A percentile compares a stretch with the other conserved stretches of the same genome.
These are phyloP conservation scores for Cnidoscolus chayamansa DNA, from an alignment of 441 rosid genomes.

Conservation along the genomic window DNA sequence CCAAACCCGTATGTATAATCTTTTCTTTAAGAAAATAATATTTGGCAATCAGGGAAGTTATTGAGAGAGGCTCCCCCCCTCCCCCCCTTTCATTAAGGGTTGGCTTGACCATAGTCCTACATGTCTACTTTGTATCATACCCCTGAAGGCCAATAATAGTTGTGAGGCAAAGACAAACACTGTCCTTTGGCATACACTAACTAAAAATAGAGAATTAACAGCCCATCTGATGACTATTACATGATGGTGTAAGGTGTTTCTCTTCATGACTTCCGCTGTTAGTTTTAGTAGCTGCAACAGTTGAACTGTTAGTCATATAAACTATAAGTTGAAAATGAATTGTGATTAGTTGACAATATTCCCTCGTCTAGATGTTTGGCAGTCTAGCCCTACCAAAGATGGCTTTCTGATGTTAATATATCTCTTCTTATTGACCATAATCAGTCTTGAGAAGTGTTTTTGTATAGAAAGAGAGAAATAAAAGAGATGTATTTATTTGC, in stretches of 20 bases:
- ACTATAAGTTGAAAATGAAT: neutral
- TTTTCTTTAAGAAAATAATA: neutral
- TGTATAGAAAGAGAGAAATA: neutral
- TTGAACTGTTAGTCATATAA: neutral
- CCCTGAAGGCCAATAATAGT: neutral
- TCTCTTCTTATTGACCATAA: neutral
- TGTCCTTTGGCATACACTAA: neutral
- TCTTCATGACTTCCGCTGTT: neutral
- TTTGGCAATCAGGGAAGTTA: neutral
- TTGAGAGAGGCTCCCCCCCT: neutral
- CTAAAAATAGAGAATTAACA: neutral
- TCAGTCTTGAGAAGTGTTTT: neutral
- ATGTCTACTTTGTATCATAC: neutral
- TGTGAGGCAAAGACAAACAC: neutral
- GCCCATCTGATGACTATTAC: neutral
- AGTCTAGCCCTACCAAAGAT: neutral
- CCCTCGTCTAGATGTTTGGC: neutral
- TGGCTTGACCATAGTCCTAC: neutral
- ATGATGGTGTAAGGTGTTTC: neutral
- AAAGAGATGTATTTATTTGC: neutral
- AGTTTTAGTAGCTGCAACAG: neutral
- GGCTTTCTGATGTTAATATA: neutral
- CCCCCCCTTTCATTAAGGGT: neutral
- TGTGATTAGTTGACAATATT: neutral
- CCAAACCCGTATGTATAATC: neutral